Base-by-base conservation (phyloP, 176 grass and related monocot genomes). In the Poa annua region DNA sequence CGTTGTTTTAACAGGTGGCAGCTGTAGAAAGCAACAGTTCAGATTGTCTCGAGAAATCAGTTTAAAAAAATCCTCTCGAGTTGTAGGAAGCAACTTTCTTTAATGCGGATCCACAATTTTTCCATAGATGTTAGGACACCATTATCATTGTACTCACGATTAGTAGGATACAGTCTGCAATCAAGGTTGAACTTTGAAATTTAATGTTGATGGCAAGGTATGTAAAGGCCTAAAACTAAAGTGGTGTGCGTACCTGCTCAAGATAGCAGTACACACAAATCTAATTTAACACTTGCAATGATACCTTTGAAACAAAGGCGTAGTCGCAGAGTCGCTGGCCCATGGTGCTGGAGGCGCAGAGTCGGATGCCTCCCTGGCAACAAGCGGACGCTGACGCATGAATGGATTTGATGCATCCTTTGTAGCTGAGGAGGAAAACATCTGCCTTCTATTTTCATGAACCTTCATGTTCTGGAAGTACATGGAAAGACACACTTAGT, bases 361-460 rank as follows among this genome's bases (percentile, higher is more conserved):
- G 22, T 98, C 89, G 24, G 85, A 82, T 62, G 75, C 20, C 24
- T 91, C 92, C 72, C 70, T 95, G 20, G 91, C 50, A 32, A 90
- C 92, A 86, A 90, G 87, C 32, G 96, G 91, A 7, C 91, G 88
- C 71, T 98, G 92, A 66, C 92, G 87, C 76, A 98, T 82, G 68
- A 98, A 95, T 85, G 96, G 96, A 81, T 95, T 98, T 29, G 88
- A 87, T 29, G 89, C 67, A 45, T 95, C 90, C 39, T 90, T 98
- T 74, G 80, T 73, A 55, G 92, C 82, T 74, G 96, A 89, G 0
- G 92, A 92, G 61, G 95, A 97, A 86, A 98, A 98, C 76, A 98
- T 85, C 64, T 98, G 90, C 80, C 96, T 93, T 86, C 96, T 95
- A 80, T 93, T 94, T 74, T 98, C 92, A 77, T 98, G 96, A 78